Base-by-base conservation (phyloP, 164 flowering plant genomes). In the Liriodendron chinense region DNA sequence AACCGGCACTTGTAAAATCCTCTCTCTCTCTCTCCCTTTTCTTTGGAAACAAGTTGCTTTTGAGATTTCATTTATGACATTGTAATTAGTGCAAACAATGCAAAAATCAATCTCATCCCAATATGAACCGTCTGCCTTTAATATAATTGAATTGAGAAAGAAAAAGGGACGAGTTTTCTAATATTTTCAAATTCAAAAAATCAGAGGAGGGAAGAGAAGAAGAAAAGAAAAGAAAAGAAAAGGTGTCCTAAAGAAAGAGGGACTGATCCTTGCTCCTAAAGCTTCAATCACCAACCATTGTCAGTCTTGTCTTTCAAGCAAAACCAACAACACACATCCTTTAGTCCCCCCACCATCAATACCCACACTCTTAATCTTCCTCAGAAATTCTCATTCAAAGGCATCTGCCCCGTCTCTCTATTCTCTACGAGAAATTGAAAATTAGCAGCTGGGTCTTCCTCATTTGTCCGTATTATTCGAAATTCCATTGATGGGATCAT, bases 261-360 rank as follows among this genome's bases (percentile, higher is more conserved):
- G 47, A 25, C 16, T 9, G n/a, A 74, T 16, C 43, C 96, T 89
- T 91, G 82, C 80, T 83, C 74, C 77, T 78, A 83, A 89, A 89
- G 92, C 80, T 78, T 87, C 84, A 80, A 64, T 65, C 84, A 84
- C 84, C 88, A 25, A 83, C 80, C 83, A 67, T 76, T 79, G 75
- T n/a, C 84, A 83, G 71, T 78, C 90, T 89, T 89, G 66, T 81
- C 86, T 84, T 88, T 78, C 70, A 88, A 91, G 93, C 90, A 84
- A 91, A 77, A 72, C 81, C 74, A 77, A 71, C 73, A 76, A 47
- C 61, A 47, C 24, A 47, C 72, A 13, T 77, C 34, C 64, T 70
- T 83, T 75, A 79, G 71, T 47, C 70, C 64, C 68, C 71, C 75
- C 80, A 69, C 78, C 78, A 24, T 79, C 71, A 74, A 26, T 61